phyloP scores from a whole-genome alignment of 1,139 yeast species.

The Taphrina confusa region DNA sequence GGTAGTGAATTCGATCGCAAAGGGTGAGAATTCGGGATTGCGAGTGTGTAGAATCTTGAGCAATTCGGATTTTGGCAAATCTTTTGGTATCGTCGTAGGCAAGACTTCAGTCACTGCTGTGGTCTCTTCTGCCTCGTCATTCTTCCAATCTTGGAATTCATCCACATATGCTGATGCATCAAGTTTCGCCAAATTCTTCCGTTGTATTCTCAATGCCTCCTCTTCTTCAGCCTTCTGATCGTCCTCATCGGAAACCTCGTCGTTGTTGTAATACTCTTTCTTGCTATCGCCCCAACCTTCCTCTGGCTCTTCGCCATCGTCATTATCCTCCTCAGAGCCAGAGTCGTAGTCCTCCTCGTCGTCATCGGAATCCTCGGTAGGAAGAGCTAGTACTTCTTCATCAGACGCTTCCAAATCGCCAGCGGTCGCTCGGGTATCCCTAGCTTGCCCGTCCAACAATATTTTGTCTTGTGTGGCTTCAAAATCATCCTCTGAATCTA shows the following conservation, averaged over 20 bases:
- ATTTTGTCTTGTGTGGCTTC: slow-evolving; percentile 42
- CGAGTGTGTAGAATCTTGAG: slow-evolving; percentile 56
- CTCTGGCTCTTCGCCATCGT: slow-evolving; percentile 30
- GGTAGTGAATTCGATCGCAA: slow-evolving; percentile 57
- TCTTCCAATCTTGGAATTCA: slow-evolving; percentile 46
- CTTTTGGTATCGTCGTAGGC: slow-evolving; percentile 36
- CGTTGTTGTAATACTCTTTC: slow-evolving; percentile 81
- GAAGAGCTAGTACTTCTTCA: slow-evolving; percentile 41
- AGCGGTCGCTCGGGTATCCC: slow-evolving; percentile 16
- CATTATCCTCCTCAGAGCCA: slow-evolving; percentile 36
- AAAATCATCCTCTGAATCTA: slow-evolving; percentile 40
- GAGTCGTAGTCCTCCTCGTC: slow-evolving; percentile 15
- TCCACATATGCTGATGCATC: slow-evolving; percentile 44
- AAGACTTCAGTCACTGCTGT: slow-evolving; percentile 37
- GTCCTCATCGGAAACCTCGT: slow-evolving; percentile 71
- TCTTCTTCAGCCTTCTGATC: slow-evolving; percentile 71
- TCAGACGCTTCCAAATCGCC: slow-evolving; percentile 40
- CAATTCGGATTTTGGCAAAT: slow-evolving; percentile 47
- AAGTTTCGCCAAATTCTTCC: slow-evolving; percentile 76
- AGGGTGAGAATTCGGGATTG: slow-evolving; percentile 83
- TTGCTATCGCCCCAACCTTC: slow-evolving; percentile 80
- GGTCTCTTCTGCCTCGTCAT: slow-evolving; percentile 40
- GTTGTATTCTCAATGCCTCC: slow-evolving; percentile 86
- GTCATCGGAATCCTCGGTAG: slow-evolving; percentile 36
- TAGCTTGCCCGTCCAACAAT: slow-evolving; percentile 35